A percentile compares a stretch with the other conserved stretches of the same genome.
Conservation (phyloP, 345 rosid species). For the Pistacia integerrima region DNA sequence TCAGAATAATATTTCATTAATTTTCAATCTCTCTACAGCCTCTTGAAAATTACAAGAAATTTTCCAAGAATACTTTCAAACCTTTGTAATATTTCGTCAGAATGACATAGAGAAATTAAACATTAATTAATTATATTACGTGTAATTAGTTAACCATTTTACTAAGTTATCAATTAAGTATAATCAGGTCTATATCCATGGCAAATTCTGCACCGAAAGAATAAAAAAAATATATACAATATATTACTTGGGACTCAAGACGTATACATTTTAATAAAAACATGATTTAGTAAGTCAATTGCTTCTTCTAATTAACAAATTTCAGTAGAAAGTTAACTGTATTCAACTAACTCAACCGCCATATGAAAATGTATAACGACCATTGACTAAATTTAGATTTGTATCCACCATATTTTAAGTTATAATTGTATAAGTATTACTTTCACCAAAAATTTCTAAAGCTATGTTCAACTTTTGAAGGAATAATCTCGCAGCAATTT, state of each 20-base stretch:
- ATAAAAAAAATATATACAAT: neutral
- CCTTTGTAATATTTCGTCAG: too few relatives aligned
- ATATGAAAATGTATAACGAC: neutral
- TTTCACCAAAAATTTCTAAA: too few relatives aligned
- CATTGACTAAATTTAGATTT: neutral
- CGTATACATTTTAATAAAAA: neutral
- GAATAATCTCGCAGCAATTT: too few relatives aligned
- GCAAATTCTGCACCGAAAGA: constrained; percentile 11
- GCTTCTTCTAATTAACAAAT: neutral
- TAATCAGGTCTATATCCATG: neutral
- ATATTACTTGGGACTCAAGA: neutral
- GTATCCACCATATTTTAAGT: too few relatives aligned
- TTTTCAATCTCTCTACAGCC: neutral
- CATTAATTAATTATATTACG: neutral
- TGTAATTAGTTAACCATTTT: too few relatives aligned
- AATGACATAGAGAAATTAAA: too few relatives aligned
- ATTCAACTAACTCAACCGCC: neutral
- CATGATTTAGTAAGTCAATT: neutral
- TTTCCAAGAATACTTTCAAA: neutral
- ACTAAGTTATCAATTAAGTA: too few relatives aligned
- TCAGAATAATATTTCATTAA: too few relatives aligned
- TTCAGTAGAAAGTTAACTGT: neutral
- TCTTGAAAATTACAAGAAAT: too few relatives aligned
- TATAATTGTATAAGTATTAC: too few relatives aligned
- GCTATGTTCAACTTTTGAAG: too few relatives aligned